Conservation (phyloP, 2,329 filamentous ascomycete species). For the Neonectria magnoliae region DNA sequence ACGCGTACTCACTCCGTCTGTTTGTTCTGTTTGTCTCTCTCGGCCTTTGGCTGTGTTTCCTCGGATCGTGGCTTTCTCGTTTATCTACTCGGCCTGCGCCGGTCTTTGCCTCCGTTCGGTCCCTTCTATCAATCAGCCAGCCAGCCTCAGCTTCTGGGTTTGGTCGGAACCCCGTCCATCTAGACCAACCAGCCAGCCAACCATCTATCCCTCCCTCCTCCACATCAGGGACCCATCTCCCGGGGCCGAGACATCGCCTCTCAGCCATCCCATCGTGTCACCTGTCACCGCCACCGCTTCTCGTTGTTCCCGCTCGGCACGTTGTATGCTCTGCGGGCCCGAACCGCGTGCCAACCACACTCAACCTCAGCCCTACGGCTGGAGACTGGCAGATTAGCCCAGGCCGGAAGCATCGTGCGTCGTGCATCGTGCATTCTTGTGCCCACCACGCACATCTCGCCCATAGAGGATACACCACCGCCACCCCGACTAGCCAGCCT, state of each 20-base stretch:
- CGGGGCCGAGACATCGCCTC: slow-evolving; percentile 12
- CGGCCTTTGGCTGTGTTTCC: not conserved
- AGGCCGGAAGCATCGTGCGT: not conserved
- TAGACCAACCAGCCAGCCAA: not conserved
- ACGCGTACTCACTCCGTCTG: not conserved
- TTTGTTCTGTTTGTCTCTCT: not conserved
- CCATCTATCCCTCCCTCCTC: not conserved
- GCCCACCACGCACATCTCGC: slow-evolving; percentile 5
- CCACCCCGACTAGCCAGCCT: slow-evolving; percentile 1
- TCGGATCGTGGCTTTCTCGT: not conserved
- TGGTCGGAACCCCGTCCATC: not conserved
- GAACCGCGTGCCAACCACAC: slow-evolving; percentile 16
- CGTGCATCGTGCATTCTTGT: slow-evolving; percentile 3
- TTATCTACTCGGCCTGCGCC: not conserved
- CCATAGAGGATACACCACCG: slow-evolving; percentile 1
- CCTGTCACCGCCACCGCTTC: slow-evolving; percentile 6
- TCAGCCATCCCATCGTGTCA: not conserved
- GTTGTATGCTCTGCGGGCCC: slow-evolving; percentile 11
- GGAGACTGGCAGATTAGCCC: slow-evolving; percentile 1
- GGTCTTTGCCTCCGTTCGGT: not conserved
- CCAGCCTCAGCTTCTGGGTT: not conserved
- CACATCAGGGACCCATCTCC: not conserved
- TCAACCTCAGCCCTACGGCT: slow-evolving; percentile 21
- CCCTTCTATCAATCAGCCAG: not conserved
- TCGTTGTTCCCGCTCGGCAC: slow-evolving; percentile 1